Base-by-base conservation (phyloP, 768 basidiomycete genomes). In the Omphalotus guepiniiformis region DNA sequence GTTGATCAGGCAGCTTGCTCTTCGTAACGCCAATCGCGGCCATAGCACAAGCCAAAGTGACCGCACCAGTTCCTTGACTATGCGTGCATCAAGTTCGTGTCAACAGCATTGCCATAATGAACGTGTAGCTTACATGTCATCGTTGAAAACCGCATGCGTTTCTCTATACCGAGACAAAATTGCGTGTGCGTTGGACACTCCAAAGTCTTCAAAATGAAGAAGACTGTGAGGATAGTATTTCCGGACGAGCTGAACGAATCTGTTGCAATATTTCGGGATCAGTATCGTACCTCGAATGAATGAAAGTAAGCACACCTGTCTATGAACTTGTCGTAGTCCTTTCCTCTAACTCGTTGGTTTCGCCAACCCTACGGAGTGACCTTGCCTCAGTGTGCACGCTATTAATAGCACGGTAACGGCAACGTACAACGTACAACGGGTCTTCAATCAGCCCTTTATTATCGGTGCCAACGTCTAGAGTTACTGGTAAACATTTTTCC, bases 171-270 rank as follows among this genome's bases (percentile, higher is more conserved):
- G 66, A 34, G 80, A 71, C 29, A 93, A 70, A 1, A 92, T 62
- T 15, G 78, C 65, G 49, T 85, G 78, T 0, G 90, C 89, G 52
- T 92, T 91, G 23, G 74, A 73, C 2, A 87, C 80, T 3, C 88
- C 88, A 51, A 91, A 91, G 56, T 93, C 89, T 59, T 93, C 90
- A 47, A 93, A 91, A 59, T 94, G 90, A 3, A 88, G 66, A 3
- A 92, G 71, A 58, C 74, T 70, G 21, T 74, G 68, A 0, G 85
- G 84, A 52, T 78, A 74, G 58, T 90, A 63, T 59, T 89, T 90
- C 38, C 82, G 74, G 6, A 91, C 80, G 9, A 91, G 71, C 53
- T 84, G 82, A 3, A 91, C 80, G 56, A 93, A 88, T 55, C 84
- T 85, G 51, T 15, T n/a, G 19, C 13, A 25, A 36, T 26, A 21